Base-by-base conservation (phyloP, 805 yeast species). In the Monosporozyma yasuniensis region DNA sequence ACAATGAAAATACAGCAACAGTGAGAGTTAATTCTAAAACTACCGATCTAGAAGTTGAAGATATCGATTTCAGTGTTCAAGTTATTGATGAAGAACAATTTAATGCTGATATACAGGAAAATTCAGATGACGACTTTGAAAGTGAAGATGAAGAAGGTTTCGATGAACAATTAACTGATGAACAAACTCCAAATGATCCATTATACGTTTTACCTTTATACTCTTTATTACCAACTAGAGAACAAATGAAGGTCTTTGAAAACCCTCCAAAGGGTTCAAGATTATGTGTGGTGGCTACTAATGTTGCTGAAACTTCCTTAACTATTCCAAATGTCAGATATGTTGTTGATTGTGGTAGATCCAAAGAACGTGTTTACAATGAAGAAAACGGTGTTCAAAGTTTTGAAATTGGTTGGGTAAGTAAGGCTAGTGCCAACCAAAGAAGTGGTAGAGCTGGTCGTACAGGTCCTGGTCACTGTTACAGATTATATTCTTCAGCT, bases 401-500 rank as follows among this genome's bases (percentile, higher is more conserved):
- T 52, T 95, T 85, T 67, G 93, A 87, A 61, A 76, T 93, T 46
- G 84, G 80, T 49, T 93, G 97, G 97, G 74, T 90, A 3, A 84
- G 96, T 44, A 89, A 93, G 60, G 99, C 99, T 1, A 84, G 96
- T 52, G 91, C 98, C 0, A 93, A 81, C 56, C 99, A 93, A 72
- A 78, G 99, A 71, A 71, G 95, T 18, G 98, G 98, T 63, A 82
- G 98, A 73, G 98, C 98, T 47, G 98, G 97, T 64, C 83, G 98
- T 76, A 90, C 96, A 0, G 99, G 98, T 0, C 97, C 99, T 0
- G 99, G 99, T 51, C 98, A 93, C 61, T 87, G 96, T 65, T 93
- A 93, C 65, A 73, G 99, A 52, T 67, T 93, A 12, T 93, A 75
- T 60, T 91, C 98, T 0, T 90, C 98, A 14, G 99, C 99, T 1